Conservation (phyloP, 2,329 filamentous ascomycete genomes). For the Iodosphaeria phyllophila region DNA sequence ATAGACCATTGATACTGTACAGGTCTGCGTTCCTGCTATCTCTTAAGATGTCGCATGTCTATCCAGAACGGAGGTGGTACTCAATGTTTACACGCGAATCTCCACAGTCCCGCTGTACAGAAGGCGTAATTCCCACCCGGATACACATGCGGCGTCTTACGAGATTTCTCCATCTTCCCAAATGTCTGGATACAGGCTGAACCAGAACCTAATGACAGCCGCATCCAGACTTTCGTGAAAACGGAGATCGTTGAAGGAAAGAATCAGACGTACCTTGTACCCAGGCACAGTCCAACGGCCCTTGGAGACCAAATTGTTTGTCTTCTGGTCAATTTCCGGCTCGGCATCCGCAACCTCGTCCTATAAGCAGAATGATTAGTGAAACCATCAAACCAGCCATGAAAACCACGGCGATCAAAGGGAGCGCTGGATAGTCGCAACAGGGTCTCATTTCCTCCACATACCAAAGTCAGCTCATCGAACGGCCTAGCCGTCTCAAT, state of each 20-base stretch:
- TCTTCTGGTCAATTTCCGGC: constrained; percentile 96
- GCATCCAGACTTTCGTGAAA: too few relatives aligned
- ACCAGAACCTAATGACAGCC: too few relatives aligned
- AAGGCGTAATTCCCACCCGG: too few relatives aligned
- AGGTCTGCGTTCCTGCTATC: too few relatives aligned
- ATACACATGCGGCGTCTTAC: too few relatives aligned
- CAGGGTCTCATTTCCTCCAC: constrained; percentile 20
- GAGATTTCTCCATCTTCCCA: too few relatives aligned
- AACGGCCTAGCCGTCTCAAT: constrained; percentile 93
- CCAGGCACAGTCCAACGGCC: constrained; percentile 95
- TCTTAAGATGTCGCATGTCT: too few relatives aligned
- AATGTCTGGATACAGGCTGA: too few relatives aligned
- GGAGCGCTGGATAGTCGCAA: constrained; percentile 1
- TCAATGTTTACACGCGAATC: too few relatives aligned
- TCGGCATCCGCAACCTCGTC: constrained; percentile 89
- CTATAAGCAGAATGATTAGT: constrained; percentile 26
- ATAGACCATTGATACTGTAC: background rate
- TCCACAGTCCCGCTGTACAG: too few relatives aligned
- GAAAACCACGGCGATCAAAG: background rate
- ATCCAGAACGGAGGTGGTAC: too few relatives aligned
- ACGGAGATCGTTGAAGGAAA: background rate
- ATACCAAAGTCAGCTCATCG: constrained; percentile 91
- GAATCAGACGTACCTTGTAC: constrained; percentile 64
- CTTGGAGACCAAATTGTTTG: constrained; percentile 84
- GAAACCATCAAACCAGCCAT: constrained; percentile 1